These are phyloP conservation scores for Zoysia pacifica DNA, from an alignment of 176 grass and related monocot genomes.

Conservation along the genomic window DNA sequence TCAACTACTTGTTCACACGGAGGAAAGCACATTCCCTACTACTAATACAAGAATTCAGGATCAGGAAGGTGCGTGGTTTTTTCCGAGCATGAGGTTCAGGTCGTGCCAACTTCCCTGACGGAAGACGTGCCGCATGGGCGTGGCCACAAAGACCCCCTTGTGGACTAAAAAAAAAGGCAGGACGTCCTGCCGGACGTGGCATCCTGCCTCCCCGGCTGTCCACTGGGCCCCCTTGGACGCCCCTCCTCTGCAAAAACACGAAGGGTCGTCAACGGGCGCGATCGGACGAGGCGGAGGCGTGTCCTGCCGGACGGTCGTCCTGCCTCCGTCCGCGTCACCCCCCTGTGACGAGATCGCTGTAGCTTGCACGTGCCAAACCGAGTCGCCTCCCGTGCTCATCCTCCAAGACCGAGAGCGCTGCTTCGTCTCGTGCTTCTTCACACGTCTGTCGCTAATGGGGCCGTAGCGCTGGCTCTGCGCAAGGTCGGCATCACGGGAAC, in stretches of 20 bases:
- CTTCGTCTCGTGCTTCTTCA: neutral
- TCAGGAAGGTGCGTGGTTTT: neutral
- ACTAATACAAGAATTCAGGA: neutral
- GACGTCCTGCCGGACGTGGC: too few relatives aligned
- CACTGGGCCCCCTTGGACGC: too few relatives aligned
- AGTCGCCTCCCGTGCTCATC: neutral
- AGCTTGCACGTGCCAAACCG: neutral
- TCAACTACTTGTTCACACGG: neutral
- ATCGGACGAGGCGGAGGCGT: too few relatives aligned
- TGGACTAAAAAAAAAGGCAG: too few relatives aligned
- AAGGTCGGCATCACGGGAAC: neutral
- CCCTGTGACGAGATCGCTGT: conserved; percentile 27
- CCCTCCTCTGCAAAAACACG: too few relatives aligned
- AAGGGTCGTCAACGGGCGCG: too few relatives aligned
- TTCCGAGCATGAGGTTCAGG: neutral
- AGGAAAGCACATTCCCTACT: too few relatives aligned
- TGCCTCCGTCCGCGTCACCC: too few relatives aligned
- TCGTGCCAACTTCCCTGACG: neutral
- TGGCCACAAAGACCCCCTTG: neutral
- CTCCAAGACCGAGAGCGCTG: neutral
- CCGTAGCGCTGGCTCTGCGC: neutral
- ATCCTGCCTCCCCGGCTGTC: too few relatives aligned
- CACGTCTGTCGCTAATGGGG: neutral
- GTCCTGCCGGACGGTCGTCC: too few relatives aligned
- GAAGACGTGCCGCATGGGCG: conserved; percentile 6